Conservation (phyloP, 805 yeast species). For the Saccharomycopsis capsularis region DNA sequence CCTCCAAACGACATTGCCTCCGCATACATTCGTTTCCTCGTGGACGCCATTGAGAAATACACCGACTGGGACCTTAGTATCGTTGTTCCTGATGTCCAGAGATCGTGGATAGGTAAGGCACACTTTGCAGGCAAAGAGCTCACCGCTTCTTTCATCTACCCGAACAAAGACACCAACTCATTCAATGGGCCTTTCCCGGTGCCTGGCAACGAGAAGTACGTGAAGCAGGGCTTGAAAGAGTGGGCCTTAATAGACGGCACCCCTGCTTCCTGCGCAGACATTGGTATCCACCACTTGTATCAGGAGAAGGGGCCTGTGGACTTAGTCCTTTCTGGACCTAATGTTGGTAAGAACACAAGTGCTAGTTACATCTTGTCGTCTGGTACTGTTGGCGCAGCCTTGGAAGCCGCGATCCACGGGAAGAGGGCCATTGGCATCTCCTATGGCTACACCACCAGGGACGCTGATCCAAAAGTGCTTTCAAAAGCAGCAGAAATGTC, state of each 20-base stretch:
- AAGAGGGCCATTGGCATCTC: conserved; percentile 74
- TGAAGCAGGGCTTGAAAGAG: conserved; percentile 41
- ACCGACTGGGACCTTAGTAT: conserved; percentile 85
- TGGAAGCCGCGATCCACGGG: conserved; percentile 78
- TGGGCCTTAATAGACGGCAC: conserved; percentile 90
- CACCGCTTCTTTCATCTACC: conserved; percentile 57
- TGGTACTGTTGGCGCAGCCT: conserved; percentile 95
- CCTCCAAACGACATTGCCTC: conserved; percentile 76
- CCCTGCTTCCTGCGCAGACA: conserved; percentile 92
- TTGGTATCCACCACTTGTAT: conserved; percentile 72
- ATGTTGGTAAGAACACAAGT: conserved; percentile 88
- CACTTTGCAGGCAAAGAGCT: conserved; percentile 76
- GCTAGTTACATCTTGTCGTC: conserved; percentile 83
- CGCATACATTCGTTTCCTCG: conserved; percentile 79
- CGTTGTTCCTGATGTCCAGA: conserved; percentile 72
- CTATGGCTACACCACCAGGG: conserved; percentile 61
- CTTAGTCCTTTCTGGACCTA: conserved; percentile 89
- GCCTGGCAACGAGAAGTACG: conserved; percentile 37
- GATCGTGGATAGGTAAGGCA: conserved; percentile 98
- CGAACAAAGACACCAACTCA: conserved; percentile 43
- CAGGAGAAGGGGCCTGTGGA: conserved; percentile 58
- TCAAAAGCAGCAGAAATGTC: conserved; percentile 62
- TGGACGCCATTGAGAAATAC: conserved; percentile 51
- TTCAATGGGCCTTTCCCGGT: conserved; percentile 62
- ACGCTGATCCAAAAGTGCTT: conserved; percentile 45